Evolutionary conservation across 768 basidiomycete species (phyloP), one percentile per base, ranked within the genome.

Genomic region (Suillus luteus): DNA sequence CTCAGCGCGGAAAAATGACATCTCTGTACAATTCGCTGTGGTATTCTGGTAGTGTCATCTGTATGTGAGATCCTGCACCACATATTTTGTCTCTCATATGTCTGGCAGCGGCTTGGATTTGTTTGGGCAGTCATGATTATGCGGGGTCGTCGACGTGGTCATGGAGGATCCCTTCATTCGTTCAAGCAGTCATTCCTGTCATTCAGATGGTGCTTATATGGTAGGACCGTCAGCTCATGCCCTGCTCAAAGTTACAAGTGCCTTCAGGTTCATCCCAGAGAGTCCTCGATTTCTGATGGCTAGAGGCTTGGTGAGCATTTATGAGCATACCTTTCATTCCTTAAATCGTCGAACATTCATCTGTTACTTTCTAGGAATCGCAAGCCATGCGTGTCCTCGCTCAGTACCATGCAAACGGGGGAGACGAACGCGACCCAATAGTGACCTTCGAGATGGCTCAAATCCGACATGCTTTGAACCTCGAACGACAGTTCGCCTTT

Each of bases 1-100:
- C 40, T 43, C 64, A 80, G 79, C 77, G 79, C 62, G 86, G 83
- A 4, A 85, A 86, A 72, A 77, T 87, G 27, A 87, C 85, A 19
- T 83, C 87, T 10, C 71, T 87, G 62, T 91, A 87, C 73, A 92
- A 92, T 74, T 82, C 87, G 0, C 82, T 81, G 57, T 92, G 91
- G 91, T 92, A 92, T 72, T 69, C 88, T 40, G 91, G 91, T 9
- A 87, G 87, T 63, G 86, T 90, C 61, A 73, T 87, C 40, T 84
- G 77, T 77, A 69, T 54, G 71, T 68, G 40, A 46, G 31, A 1
- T 40, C 46, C 24, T 3, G 2, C 8, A 22, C 19, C 33, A 51
- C 37, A 41, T 2, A 37, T 35, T 59, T 19, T 8, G 14, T 27
- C 38, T 51, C 43, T 60, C 17, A 62, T 46, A 22, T 40, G 19